phyloP scores from a whole-genome alignment of 495 filamentous ascomycete species.

The Podospora pseudocomata region DNA sequence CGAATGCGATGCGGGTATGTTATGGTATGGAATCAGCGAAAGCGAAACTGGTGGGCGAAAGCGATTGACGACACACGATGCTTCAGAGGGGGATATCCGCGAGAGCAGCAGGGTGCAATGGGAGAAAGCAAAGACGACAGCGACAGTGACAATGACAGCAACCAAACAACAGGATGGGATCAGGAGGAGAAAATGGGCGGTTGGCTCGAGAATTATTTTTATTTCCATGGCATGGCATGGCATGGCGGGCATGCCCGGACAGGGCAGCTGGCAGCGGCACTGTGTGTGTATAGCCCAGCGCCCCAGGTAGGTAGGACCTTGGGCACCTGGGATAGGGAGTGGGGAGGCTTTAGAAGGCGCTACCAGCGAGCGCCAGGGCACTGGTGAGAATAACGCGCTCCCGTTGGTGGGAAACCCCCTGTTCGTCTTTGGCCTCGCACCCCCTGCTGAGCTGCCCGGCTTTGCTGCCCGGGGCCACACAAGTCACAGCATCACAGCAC shows the following conservation, averaged over 20 bases:
- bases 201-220: slow-evolving; percentile 36
- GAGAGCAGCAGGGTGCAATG: slow-evolving; percentile 14
- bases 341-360: slow-evolving; percentile 25
- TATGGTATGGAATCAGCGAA: slow-evolving; percentile 1
- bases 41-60: not conserved
- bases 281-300: not conserved
- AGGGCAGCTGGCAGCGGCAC: slow-evolving; percentile 6
- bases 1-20: too few species aligned
- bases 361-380: slow-evolving; percentile 21
- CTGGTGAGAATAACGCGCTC: slow-evolving; percentile 25
- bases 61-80: slow-evolving; percentile 7
- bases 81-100: slow-evolving; percentile 8
- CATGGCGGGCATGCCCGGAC: not conserved
- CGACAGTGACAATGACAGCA: slow-evolving; percentile 9
- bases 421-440: slow-evolving; percentile 7
- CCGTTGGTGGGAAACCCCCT: slow-evolving; percentile 16
- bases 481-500: not conserved
- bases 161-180: slow-evolving; percentile 6
- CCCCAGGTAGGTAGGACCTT: not conserved
- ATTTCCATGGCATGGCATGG: slow-evolving; percentile 25
- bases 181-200: slow-evolving; percentile 18
- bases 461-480: slow-evolving; percentile 11
- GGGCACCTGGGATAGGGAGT: slow-evolving; percentile 16
- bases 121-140: slow-evolving; percentile 9
- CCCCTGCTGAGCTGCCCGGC: slow-evolving; percentile 21